These are phyloP conservation scores for Quercus berberidifolia DNA, from an alignment of 306 rosid genomes.

Conservation along the genomic window DNA sequence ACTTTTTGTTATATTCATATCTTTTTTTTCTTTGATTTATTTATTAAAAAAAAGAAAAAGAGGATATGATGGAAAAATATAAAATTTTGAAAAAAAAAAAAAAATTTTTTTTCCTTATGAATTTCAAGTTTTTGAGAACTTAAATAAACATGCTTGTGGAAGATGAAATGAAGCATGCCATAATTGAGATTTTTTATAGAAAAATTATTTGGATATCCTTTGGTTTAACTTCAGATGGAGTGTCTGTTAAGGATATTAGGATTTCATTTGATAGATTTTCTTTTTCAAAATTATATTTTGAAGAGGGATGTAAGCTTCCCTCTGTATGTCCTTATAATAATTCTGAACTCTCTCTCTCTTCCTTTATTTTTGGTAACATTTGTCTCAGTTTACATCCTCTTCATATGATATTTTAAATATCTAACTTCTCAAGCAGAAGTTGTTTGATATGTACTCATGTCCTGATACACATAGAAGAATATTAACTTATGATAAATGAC, in stretches of 20 bases:
- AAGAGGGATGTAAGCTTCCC: background rate
- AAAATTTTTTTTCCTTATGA: no score
- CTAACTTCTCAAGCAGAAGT: background rate
- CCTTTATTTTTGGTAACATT: no score
- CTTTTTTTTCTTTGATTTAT: no score
- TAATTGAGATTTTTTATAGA: background rate
- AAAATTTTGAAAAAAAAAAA: no score
- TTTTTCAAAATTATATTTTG: background rate
- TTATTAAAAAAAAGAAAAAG: no score
- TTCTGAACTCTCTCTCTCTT: background rate
- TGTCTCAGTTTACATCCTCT: no score
- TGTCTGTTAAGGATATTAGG: background rate
- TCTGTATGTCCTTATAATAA: background rate
- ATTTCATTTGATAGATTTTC: background rate
- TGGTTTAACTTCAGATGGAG: background rate
- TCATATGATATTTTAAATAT: background rate
- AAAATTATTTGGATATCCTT: background rate
- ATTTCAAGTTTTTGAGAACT: no score
- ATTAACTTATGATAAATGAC: constrained; percentile 5
- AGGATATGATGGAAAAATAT: no score
- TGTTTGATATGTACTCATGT: background rate
- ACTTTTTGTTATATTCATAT: no score
- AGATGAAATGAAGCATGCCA: background rate
- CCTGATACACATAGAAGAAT: background rate
- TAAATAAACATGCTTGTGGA: background rate